Evolutionary conservation across 148 eudicot genomes (phyloP).

Genomic region (Simmondsia chinensis): DNA sequence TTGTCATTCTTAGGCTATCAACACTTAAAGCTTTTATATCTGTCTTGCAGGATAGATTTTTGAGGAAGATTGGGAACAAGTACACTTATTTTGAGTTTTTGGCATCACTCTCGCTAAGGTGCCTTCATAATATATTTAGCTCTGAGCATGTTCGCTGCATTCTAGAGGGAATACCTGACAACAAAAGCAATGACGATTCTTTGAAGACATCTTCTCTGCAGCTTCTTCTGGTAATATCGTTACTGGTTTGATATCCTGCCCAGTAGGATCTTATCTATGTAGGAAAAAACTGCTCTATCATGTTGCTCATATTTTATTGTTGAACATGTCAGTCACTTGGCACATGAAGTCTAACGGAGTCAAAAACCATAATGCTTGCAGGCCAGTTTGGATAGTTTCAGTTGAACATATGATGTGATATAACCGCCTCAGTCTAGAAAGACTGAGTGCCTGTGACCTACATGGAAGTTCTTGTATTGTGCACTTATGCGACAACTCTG

Average conservation of each 20-base stretch:
- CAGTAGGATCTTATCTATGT: neutral
- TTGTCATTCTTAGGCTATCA: neutral
- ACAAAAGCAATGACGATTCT: constrained; percentile 17
- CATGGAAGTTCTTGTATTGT: too few relatives aligned
- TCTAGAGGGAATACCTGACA: constrained; percentile 36
- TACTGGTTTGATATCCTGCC: neutral
- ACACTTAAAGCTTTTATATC: neutral
- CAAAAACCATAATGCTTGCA: too few relatives aligned
- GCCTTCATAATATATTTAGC: constrained; percentile 60
- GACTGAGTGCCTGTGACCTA: too few relatives aligned
- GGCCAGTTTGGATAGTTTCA: too few relatives aligned
- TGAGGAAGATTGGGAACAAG: constrained; percentile 44
- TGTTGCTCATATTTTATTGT: too few relatives aligned
- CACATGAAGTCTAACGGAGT: too few relatives aligned
- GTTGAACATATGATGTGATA: too few relatives aligned
- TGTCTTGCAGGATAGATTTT: constrained; percentile 48
- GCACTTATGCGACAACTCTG: too few relatives aligned
- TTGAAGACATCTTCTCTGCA: constrained; percentile 30
- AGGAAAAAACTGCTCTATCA: too few relatives aligned
- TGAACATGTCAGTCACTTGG: too few relatives aligned
- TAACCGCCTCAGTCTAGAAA: too few relatives aligned
- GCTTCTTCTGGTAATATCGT: constrained; percentile 66
- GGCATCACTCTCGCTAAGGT: constrained; percentile 50
- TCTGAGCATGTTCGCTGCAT: constrained; percentile 56
- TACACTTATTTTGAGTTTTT: constrained; percentile 53